Conservation (phyloP, 495 filamentous ascomycete genomes). For the Cairneyella variabilis region DNA sequence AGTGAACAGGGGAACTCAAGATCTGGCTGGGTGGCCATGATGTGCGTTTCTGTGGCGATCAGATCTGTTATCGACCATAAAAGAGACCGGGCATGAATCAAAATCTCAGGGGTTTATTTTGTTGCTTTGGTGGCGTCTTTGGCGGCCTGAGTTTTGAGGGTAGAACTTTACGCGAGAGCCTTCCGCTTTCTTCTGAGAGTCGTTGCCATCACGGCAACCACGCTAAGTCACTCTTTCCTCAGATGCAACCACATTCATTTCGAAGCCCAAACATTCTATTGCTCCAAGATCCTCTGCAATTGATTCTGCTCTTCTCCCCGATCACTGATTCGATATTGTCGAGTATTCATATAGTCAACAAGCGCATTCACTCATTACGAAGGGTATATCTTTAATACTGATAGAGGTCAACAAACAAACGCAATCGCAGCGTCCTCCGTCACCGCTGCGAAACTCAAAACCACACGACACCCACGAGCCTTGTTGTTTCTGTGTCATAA, state of each 20-base stretch:
- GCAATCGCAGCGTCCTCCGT: neutral
- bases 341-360: conserved; percentile 10
- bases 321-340: neutral
- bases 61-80: neutral
- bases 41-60: conserved; percentile 5
- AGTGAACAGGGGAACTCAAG: conserved; percentile 67
- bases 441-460: neutral
- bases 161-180: too few species aligned
- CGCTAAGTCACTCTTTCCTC: conserved; percentile 13
- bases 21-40: conserved; percentile 33
- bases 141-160: too few species aligned
- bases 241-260: conserved; percentile 1
- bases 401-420: too few species aligned
- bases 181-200: too few species aligned
- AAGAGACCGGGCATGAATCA: conserved; percentile 14
- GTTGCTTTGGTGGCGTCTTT: conserved; percentile 6
- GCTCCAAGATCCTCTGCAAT: neutral
- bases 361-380: neutral
- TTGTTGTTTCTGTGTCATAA: neutral
- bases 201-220: conserved; percentile 10
- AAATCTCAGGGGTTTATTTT: conserved; percentile 14
- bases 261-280: conserved; percentile 17
- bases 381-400: too few species aligned
- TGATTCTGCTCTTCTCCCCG: conserved; percentile 7
- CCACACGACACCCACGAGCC: neutral